Evolutionary conservation across 768 basidiomycete genomes (phyloP), one percentile per base, ranked within the genome.

Genomic region (Tephrocybe sp.): DNA sequence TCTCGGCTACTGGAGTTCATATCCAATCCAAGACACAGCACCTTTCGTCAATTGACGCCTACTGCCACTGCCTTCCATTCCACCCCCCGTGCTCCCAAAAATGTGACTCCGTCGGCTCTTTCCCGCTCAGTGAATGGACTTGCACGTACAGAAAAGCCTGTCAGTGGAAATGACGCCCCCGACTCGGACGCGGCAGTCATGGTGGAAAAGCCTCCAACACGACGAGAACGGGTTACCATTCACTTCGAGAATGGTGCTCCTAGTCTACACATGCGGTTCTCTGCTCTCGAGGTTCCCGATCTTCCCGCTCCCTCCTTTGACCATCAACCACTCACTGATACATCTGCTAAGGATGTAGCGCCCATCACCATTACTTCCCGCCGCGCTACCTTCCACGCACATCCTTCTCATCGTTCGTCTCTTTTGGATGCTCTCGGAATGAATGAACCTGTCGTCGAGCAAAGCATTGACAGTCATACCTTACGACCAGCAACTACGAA

Each of bases 41-140:
- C 77, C 16, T 82, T 86, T 64, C 75, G 66, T 18, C 75, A 75
- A 54, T 57, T 84, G n/a, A 69, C 81, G 0, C 80, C 75, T 13
- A 66, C 67, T 9, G 72, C 71, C 13, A 63, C 69, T 10, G 56
- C 62, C 1, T 77, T 76, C 52, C 73, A 75, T 52, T 53, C 66
- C 11, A 55, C 57, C 13, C 66, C 68, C 24, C 64, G 63, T 5
- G 64, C 63, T 11, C 57, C 64, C 2, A 34, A 34, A 12, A 54
- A 40, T 29, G 50, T 40, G 45, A 47, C 37, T 25, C 53, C 39
- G 52, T 54, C 55, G 41, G 50, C 52, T 3, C 46, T 27, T 21
- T 12, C 42, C n/a, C 33, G 36, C 21, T 18, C 47, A 21, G 40
- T 45, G 16, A 40, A 22, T 10, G 53, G 48, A 19, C 27, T 39